Evolutionary conservation across 352 stramenopile species (phyloP).

Genomic region (Phytophthora foliorum): DNA sequence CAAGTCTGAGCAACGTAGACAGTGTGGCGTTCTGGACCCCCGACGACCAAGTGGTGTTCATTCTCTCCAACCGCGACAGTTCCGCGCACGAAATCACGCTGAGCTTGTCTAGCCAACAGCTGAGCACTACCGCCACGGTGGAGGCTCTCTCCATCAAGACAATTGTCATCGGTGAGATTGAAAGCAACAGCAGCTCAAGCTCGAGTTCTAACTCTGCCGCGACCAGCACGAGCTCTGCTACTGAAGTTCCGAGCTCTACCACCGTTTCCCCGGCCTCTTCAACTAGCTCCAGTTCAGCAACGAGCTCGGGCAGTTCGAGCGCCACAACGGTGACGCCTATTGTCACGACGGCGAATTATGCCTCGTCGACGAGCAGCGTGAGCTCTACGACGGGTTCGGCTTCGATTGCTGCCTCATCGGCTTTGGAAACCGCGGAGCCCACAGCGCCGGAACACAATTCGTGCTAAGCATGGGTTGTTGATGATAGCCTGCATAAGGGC

Average conservation of each 20-base stretch:
- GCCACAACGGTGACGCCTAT: background rate
- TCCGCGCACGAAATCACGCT: constrained; percentile 48
- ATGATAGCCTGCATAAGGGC: too few relatives aligned
- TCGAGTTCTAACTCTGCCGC: constrained; percentile 1
- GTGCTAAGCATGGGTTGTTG: constrained; percentile 31
- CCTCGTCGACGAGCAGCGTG: constrained; percentile 6
- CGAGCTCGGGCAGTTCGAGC: constrained; percentile 8
- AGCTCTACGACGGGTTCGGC: background rate
- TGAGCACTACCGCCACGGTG: constrained; percentile 46
- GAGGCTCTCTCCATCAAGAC: constrained; percentile 62
- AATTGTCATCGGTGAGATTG: constrained; percentile 50
- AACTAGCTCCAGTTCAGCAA: constrained; percentile 3
- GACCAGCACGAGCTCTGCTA: constrained; percentile 9
- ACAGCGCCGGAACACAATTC: constrained; percentile 32
- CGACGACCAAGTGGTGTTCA: constrained; percentile 55
- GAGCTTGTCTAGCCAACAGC: constrained; percentile 47
- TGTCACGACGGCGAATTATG: background rate
- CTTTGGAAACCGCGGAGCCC: constrained; percentile 26
- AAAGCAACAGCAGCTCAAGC: constrained; percentile 24
- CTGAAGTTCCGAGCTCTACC: constrained; percentile 15
- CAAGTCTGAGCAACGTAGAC: constrained; percentile 49
- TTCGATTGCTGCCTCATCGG: constrained; percentile 16
- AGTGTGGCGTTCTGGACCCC: constrained; percentile 59
- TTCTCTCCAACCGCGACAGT: constrained; percentile 61
- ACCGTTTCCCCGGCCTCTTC: constrained; percentile 9